Percentiles rank a stretch among this genome's conserved stretches.
These are phyloP conservation scores for Zygosaccharomyces lentus DNA, from an alignment of 805 yeast species.

Conservation along the genomic window DNA sequence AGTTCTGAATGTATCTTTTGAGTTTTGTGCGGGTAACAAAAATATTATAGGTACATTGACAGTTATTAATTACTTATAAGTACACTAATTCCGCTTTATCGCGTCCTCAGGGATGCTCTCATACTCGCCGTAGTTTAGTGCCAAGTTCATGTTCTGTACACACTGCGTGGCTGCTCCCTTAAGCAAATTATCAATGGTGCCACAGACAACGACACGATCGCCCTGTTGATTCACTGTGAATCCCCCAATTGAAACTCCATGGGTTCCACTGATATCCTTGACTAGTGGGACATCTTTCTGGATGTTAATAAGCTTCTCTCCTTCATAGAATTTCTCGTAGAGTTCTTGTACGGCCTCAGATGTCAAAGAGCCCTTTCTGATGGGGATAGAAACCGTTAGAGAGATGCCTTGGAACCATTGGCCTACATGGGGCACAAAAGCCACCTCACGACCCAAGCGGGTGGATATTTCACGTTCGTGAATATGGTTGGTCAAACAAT, in stretches of 20 bases:
- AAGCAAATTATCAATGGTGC: conserved; percentile 90
- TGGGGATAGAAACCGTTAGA: conserved; percentile 85
- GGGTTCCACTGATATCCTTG: conserved; percentile 85
- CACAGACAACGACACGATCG: conserved; percentile 89
- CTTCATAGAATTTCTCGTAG: conserved; percentile 82
- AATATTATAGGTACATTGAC: background rate
- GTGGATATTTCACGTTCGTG: conserved; percentile 91
- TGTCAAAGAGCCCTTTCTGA: conserved; percentile 60
- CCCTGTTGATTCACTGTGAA: conserved; percentile 87
- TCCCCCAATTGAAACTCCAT: conserved; percentile 93
- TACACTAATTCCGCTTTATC: conserved; percentile 21
- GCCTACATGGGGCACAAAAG: conserved; percentile 96
- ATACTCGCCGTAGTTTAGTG: conserved; percentile 85
- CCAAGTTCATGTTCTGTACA: conserved; percentile 89
- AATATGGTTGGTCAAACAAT: conserved; percentile 92
- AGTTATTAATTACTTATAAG: background rate
- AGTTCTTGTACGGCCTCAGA: conserved; percentile 70
- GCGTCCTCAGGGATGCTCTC: conserved; percentile 86
- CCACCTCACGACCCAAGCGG: conserved; percentile 72
- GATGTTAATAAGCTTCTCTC: conserved; percentile 78
- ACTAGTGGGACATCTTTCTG: conserved; percentile 93
- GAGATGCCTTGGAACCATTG: conserved; percentile 99
- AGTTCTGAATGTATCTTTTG: background rate
- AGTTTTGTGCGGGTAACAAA: conserved; percentile 1
- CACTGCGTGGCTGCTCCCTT: conserved; percentile 99